phyloP scores from a whole-genome alignment of 306 rosid genomes.

The Rubus parviflorus region DNA sequence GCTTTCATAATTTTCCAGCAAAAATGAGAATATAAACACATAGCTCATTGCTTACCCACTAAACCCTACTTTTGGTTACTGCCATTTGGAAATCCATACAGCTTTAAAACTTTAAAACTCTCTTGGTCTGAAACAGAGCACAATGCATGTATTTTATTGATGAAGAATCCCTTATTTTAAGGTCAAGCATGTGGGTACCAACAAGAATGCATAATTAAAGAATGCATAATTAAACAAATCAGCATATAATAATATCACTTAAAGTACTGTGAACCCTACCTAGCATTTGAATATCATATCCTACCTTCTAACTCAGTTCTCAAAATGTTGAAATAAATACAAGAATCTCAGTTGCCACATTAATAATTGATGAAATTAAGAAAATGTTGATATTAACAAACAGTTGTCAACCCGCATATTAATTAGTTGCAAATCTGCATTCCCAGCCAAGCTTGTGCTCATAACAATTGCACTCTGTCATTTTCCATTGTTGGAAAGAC shows the following conservation, averaged over 20 bases:
- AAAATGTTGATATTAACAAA: not conserved
- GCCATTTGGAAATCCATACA: not conserved
- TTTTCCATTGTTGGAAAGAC: conserved; percentile 5
- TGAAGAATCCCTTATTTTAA: conserved; percentile 22
- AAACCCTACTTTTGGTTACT: conserved; percentile 8
- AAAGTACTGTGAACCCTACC: conserved; percentile 23
- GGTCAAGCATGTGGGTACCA: conserved; percentile 53
- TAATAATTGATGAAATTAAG: not conserved
- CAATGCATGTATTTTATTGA: conserved; percentile 27
- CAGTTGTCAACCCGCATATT: conserved; percentile 23
- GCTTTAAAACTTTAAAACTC: not conserved
- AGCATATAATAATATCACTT: conserved; percentile 21
- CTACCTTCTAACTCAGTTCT: conserved; percentile 20
- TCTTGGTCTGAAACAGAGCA: not conserved
- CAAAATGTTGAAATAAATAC: conserved; percentile 19
- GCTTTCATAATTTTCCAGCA: conserved; percentile 2
- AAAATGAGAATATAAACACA: not conserved
- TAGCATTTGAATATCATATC: conserved; percentile 17
- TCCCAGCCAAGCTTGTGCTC: conserved; percentile 25
- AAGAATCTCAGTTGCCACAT: conserved; percentile 27
- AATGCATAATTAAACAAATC: conserved; percentile 26
- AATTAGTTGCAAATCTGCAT: conserved; percentile 18
- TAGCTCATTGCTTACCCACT: conserved; percentile 8
- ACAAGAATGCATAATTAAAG: conserved; percentile 23
- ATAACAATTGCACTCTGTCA: not conserved